Evolutionary conservation across 2,329 filamentous ascomycete species (phyloP), one percentile per base, ranked within the genome.

Genomic region (Chrysoporthe puriensis): DNA sequence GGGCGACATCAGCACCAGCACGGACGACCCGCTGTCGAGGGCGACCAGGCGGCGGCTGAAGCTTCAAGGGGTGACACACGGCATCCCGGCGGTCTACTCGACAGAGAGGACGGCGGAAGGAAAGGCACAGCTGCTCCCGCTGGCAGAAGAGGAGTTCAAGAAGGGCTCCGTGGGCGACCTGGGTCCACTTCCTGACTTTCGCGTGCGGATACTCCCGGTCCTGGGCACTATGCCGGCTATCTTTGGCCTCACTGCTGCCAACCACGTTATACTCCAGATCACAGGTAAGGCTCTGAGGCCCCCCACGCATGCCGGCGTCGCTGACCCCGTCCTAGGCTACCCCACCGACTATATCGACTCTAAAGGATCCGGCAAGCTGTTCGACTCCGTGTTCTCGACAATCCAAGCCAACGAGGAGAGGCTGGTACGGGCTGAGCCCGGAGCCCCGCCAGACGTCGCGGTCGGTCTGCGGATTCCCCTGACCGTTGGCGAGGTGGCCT

Each of bases 221-320:
- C 82, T 99, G 3, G 96, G 96, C 0, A 99, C 96, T 0, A 97
- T 99, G 94, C 96, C 96, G 0, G 95, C 96, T 2, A 90, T 98
- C 0, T 99, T 99, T 77, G 96, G 96, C 9, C 91, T 97, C 66
- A 92, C 91, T 0, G 88, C 92, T 9, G 96, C 96, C 4, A 99
- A 98, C 79, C 93, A 98, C 76, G 89, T 98, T 69, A 95, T 99
- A 71, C 85, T 97, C 66, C 88, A 89, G 67, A 87, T 98, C 59
- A 83, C 86, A 6, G 82, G 82, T 82, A 74, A 46, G 62, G n/a
- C 74, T 34, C n/a, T 5, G 5, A 5, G 13, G 13, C 44, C 42
- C 3, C 56, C 16, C 11, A 8, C 11, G 34, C 40, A 7, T 1
- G 4, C 1, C 34, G 9, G 14, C 0, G 42, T 26, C 56, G 46